Evolutionary conservation across 768 basidiomycete genomes (phyloP).

Genomic region (Boletus pseudopeckii): DNA sequence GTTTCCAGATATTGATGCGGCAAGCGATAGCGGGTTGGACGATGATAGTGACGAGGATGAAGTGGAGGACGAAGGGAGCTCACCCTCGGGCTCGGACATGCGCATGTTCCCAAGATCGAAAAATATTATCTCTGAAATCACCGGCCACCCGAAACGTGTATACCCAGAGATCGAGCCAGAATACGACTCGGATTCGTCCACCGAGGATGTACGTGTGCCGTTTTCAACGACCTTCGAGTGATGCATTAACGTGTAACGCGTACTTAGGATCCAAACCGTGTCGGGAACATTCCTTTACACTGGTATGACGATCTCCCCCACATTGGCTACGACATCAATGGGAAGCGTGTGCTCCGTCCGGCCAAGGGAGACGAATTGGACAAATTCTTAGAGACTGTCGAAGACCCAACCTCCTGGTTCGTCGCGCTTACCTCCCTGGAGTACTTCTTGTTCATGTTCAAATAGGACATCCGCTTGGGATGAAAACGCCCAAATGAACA

Average conservation of each 20-base stretch:
- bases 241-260: constrained; percentile 8
- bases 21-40: constrained; percentile 40
- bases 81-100: constrained; percentile 41
- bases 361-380: constrained; percentile 96
- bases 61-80: constrained; percentile 37
- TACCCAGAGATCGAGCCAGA: constrained; percentile 89
- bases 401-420: constrained; percentile 87
- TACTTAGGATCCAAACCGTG: constrained; percentile 82
- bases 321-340: constrained; percentile 93
- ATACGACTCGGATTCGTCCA: constrained; percentile 89
- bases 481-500: constrained; percentile 80
- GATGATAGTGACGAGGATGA: constrained; percentile 35
- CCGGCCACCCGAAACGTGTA: constrained; percentile 77
- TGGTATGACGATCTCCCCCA: constrained; percentile 99
- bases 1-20: constrained; percentile 66
- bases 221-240: background rate
- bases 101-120: constrained; percentile 62
- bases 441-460: background rate
- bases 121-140: constrained; percentile 72
- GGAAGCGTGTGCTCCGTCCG: constrained; percentile 90
- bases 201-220: constrained; percentile 70
- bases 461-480: constrained; percentile 90
- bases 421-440: constrained; percentile 18
- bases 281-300: constrained; percentile 93
- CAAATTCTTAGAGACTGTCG: constrained; percentile 91